Conservation (phyloP, 2,329 filamentous ascomycete genomes). For the Monilinia fructigena region DNA sequence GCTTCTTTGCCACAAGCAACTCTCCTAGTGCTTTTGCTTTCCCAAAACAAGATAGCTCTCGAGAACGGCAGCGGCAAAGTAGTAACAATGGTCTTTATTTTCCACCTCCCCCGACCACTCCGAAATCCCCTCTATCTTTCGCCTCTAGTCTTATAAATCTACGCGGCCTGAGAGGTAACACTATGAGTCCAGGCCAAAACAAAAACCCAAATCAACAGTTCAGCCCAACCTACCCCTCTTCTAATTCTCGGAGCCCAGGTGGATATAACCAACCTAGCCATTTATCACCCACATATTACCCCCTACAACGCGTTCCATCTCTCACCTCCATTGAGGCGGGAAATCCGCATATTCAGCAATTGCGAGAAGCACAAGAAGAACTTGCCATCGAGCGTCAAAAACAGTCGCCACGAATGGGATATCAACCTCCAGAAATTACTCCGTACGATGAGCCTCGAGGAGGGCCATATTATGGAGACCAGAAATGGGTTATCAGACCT, state of each 20-base stretch:
- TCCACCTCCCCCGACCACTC: conserved; percentile 21
- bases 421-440: conserved; percentile 6
- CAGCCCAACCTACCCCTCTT: neutral
- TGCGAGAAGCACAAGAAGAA: conserved; percentile 13
- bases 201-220: neutral
- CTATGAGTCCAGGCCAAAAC: neutral
- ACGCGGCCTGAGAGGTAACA: neutral
- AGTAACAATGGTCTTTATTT: conserved; percentile 2
- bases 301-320: neutral
- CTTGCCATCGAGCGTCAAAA: conserved; percentile 11
- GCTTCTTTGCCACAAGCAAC: neutral
- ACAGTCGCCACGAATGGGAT: neutral
- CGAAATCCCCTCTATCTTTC: conserved; percentile 8
- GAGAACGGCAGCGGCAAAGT: neutral
- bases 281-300: conserved; percentile 8
- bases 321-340: conserved; percentile 10
- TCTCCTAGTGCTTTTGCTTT: conserved; percentile 1
- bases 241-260: neutral
- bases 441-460: neutral
- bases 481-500: conserved; percentile 17
- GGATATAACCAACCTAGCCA: neutral
- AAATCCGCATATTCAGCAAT: conserved; percentile 14
- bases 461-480: neutral
- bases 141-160: conserved; percentile 10
- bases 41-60: neutral